Base-by-base conservation (phyloP, 1,284 basidiomycete genomes). In the Laetiporus sulphureus region DNA sequence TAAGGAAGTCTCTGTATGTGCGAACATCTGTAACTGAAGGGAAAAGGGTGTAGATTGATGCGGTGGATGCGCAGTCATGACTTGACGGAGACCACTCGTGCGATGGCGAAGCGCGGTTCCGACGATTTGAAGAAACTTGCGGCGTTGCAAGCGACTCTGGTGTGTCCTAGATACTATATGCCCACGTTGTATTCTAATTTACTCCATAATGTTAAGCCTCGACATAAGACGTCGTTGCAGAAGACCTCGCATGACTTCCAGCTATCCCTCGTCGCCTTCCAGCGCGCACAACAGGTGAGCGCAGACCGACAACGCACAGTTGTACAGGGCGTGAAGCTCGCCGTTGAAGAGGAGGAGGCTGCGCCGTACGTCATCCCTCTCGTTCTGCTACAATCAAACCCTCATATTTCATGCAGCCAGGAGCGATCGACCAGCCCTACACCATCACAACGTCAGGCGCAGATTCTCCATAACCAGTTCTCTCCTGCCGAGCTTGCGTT, bases 231-330 rank as follows among this genome's bases (percentile, higher is more conserved):
- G 0, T 72, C 76, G 5, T 72, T 96, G 51, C 79, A 88, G 60
- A 97, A 96, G 72, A 85, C 93, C 13, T 91, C 91, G 13, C 83
- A 92, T 58, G 96, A 99, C 58, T 84, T 97, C 50, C 87, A 95
- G 47, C 65, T 88, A 32, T 93, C 94, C 3, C 71, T 99, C 3
- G 77, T 90, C 22, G 83, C 86, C 2, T 99, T 98, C 64, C 93
- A 98, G 61, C 77, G 83, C 24, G 91, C 92, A 1, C 92, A 96
- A 56, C 85, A 91, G 58, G 75, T 87, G 31, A 92, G 89, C 45
- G 93, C 88, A 0, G 92, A 96, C 58, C 73, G 80, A 46, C 87
- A 95, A 60, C 68, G 91, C 44, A 83, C 83, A 0, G 83, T 89
- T 25, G 86, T 97, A 2, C 81, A 92, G 60, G 79, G 80, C 12